Evolutionary conservation across 768 basidiomycete genomes (phyloP), one percentile per base, ranked within the genome.

Genomic region (Hericium erinaceus): DNA sequence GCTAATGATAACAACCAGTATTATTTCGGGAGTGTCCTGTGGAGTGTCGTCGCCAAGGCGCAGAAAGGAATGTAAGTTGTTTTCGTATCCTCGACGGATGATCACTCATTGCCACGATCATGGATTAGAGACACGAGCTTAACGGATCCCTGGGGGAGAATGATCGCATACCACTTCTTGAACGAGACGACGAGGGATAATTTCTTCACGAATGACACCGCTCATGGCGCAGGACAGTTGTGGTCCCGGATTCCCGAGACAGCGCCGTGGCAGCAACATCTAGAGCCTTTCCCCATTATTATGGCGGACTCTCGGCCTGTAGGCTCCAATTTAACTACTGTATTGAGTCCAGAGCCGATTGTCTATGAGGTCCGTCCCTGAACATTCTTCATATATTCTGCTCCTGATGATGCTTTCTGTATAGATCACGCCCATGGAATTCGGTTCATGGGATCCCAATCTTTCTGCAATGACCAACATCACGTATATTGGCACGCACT

Each of bases 401-500:
- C 33, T 33, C 9, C 33, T 33, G 48, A 49, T 9, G 52, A 26
- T 38, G 51, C 8, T 51, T 24, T 33, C 8, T 18, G 33, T 8
- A 22, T 56, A 83, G 81, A 80, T 86, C 3, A 77, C 78, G 0
- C 81, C 82, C 16, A 68, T 80, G 60, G 87, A 88, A 64, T 75
- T 84, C 51, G 88, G 86, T 3, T 88, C 86, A 0, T 91, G 79
- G 69, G 89, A 91, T 64, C 84, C 87, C 8, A 75, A 69, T 52
- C 72, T 89, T 5, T 83, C 83, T 18, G 83, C 87, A 0, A 90
- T 87, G 67, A 76, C 79, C 65, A 83, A 85, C 49, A 73, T 81
- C 18, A 70, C 78, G 0, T 82, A 78, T 61, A 76, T 81, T 7
- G 92, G 92, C 5, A 89, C 88, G 0, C 74, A 77, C 59, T 65